Evolutionary conservation across 2,329 filamentous ascomycete genomes (phyloP).

Genomic region (Amylocarpus encephaloides): DNA sequence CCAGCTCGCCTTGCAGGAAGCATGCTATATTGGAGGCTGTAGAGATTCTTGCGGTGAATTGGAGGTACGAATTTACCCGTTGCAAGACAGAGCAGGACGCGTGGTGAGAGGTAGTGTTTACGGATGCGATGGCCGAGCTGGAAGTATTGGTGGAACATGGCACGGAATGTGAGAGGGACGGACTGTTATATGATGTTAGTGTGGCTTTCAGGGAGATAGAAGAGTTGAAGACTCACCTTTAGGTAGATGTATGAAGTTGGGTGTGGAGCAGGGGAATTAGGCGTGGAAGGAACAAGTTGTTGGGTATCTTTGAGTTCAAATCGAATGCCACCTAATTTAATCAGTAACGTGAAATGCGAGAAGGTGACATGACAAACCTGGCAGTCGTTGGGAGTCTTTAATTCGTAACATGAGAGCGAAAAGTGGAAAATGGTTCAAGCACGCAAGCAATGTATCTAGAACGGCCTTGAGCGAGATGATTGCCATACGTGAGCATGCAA

Average conservation of each 20-base stretch:
- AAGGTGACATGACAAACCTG: slow-evolving; percentile 48
- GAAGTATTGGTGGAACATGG: slow-evolving; percentile 97
- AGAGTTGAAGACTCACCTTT: slow-evolving; percentile 49
- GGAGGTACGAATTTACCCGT: slow-evolving; percentile 92
- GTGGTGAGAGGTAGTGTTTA: slow-evolving; percentile 88
- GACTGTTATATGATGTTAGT: slow-evolving; percentile 48
- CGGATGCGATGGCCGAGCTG: slow-evolving; percentile 87
- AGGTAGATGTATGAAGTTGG: slow-evolving; percentile 79
- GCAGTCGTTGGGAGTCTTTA: slow-evolving; percentile 85
- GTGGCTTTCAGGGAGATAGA: neutral
- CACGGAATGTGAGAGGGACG: slow-evolving; percentile 80
- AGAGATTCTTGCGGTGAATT: slow-evolving; percentile 88
- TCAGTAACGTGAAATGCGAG: slow-evolving; percentile 13
- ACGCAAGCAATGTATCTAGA: slow-evolving; percentile 87
- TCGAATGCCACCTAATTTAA: slow-evolving; percentile 62
- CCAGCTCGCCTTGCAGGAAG: slow-evolving; percentile 74
- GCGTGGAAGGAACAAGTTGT: slow-evolving; percentile 38
- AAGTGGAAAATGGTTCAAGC: slow-evolving; percentile 92
- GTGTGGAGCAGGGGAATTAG: slow-evolving; percentile 19
- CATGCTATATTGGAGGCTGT: slow-evolving; percentile 97
- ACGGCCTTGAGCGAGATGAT: slow-evolving; percentile 90
- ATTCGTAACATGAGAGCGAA: slow-evolving; percentile 94
- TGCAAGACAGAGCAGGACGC: slow-evolving; percentile 79
- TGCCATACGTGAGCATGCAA: slow-evolving; percentile 86
- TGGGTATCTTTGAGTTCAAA: slow-evolving; percentile 81